Base-by-base conservation (phyloP, 1,284 basidiomycete species). In the Cutaneotrichosporon cavernicola region DNA sequence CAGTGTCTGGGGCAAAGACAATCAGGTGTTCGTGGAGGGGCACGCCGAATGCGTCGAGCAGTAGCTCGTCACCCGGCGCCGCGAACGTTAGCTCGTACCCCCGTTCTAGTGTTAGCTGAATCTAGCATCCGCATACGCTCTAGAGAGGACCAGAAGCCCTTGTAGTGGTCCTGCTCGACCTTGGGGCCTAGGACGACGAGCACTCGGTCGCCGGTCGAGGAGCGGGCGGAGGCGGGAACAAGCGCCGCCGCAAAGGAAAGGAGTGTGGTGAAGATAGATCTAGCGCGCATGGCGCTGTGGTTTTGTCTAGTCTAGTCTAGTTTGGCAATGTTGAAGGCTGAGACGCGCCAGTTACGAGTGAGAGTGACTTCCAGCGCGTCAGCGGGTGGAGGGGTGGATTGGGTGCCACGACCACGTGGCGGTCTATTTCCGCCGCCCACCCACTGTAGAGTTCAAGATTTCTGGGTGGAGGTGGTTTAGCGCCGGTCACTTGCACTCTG, bases 71-170 rank as follows among this genome's bases (percentile, higher is more conserved):
- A 57, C 88, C 90, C 13, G 92, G 89, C 14, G 85, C 83, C 60
- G 91, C 87, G 83, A 93, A 93, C 0, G 90, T 92, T 57, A 97
- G 82, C 61, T 91, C 83, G 78, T 89, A 92, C 11, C 91, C 91
- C 67, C 86, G 84, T 60, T 86, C 90, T 92, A 72, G 43, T 31
- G 50, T 64, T 14, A 64, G 60, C 58, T 38, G 3, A 14, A 14
- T 31, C 5, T 2, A 21, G 8, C n/a, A 38, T 32, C 30, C 32
- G 9, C 83, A 63, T 63, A 93, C 92, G 85, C 82, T 87, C 84
- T 55, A 97, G 82, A 21, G 87, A 88, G 63, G 84, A 81, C 80
- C 92, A 94, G 85, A 95, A 94, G 72, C 87, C 82, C 18, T 89
- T 89, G 78, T 89, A 96, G 34, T 89, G 85, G 60, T 86, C 84